These are phyloP conservation scores for Cercis canadensis DNA, from an alignment of 306 rosid genomes.

Conservation along the genomic window DNA sequence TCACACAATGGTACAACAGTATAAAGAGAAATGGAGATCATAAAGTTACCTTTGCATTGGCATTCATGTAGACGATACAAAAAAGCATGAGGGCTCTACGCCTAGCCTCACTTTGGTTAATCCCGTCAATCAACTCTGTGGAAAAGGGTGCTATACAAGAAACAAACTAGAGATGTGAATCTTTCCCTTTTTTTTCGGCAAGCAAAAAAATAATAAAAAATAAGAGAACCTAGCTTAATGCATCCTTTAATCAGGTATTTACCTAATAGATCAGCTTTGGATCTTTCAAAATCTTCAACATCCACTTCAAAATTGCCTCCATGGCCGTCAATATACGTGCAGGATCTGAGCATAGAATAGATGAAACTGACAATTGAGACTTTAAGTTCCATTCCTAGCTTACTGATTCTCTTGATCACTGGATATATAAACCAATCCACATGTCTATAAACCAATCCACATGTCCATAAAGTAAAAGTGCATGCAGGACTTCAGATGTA, in stretches of 20 bases:
- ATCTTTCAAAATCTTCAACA: slow-evolving; percentile 57
- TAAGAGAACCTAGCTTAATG: slow-evolving; percentile 14
- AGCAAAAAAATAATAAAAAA: neutral
- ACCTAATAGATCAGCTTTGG: slow-evolving; percentile 81
- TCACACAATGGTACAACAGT: neutral
- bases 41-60: slow-evolving; percentile 63
- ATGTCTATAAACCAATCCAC: too few species aligned
- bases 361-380: slow-evolving; percentile 25
- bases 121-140: slow-evolving; percentile 80
- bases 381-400: slow-evolving; percentile 15
- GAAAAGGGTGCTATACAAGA: slow-evolving; percentile 67
- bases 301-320: slow-evolving; percentile 72
- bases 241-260: slow-evolving; percentile 35
- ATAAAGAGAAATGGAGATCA: slow-evolving; percentile 26
- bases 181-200: neutral
- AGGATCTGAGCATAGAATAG: slow-evolving; percentile 61
- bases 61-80: slow-evolving; percentile 65
- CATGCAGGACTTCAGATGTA: neutral
- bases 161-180: slow-evolving; percentile 31
- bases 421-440: neutral
- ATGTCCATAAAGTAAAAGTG: too few species aligned
- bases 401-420: slow-evolving; percentile 12
- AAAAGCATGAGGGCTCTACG: slow-evolving; percentile 82
- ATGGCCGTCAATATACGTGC: slow-evolving; percentile 59
- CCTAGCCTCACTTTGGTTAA: slow-evolving; percentile 76